These are phyloP conservation scores for Isatis lusitanica DNA, from an alignment of 441 rosid genomes.

Conservation along the genomic window DNA sequence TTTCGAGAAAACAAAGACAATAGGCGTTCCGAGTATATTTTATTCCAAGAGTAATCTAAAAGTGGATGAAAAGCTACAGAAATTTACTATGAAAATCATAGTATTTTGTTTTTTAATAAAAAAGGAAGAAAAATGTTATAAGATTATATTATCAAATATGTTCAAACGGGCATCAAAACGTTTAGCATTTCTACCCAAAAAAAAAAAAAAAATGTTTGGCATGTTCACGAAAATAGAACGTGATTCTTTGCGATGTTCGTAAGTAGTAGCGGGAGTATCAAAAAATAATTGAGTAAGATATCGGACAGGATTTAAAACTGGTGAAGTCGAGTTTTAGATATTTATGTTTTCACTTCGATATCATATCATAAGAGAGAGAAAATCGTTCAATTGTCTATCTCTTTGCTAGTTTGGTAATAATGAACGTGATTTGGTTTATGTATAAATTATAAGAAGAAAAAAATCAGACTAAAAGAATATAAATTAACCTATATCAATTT, in stretches of 20 bases:
- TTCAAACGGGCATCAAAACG: not conserved
- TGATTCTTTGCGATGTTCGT: not conserved
- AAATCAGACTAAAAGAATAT: not conserved
- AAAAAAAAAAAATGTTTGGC: not conserved
- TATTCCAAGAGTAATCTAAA: not conserved
- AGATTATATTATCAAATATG: not conserved
- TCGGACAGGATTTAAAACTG: not conserved
- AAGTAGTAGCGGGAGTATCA: too few species aligned
- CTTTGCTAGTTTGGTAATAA: not conserved
- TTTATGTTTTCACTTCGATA: not conserved
- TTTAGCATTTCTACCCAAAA: not conserved
- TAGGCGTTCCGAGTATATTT: not conserved
- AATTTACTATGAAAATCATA: not conserved
- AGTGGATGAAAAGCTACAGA: not conserved
- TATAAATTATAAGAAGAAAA: not conserved
- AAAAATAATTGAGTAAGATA: too few species aligned
- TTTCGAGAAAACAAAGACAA: not conserved
- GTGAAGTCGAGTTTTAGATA: not conserved
- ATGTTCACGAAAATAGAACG: not conserved
- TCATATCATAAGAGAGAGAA: not conserved
- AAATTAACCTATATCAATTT: not conserved
- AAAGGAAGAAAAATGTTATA: too few species aligned
- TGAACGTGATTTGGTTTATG: not conserved
- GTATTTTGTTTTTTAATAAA: too few species aligned
- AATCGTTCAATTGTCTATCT: not conserved